Evolutionary conservation across 75 land plant genomes (phyloP), one percentile per base, ranked within the genome.

Genomic region (Ceratopteris richardii): DNA sequence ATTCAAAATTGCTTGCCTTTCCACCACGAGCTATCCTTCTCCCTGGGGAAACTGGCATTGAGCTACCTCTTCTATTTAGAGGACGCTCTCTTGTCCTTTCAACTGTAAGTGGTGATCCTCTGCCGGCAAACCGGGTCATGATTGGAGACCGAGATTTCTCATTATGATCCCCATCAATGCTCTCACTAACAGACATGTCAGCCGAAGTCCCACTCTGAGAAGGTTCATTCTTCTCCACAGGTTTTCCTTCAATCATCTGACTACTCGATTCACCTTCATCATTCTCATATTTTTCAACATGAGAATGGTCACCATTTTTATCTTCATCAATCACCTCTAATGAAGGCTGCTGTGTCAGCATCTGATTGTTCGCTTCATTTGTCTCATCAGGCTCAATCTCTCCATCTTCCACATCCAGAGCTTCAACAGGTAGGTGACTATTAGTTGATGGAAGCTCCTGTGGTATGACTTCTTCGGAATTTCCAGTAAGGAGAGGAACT

Each of bases 61-160:
- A 30, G 16, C 57, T 66, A 62, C 46, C 29, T 19, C 46, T 52
- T 25, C 65, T 64, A 26, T 61, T 51, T 27, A 42, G 37, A 33
- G 66, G 46, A 33, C 71, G 61, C 37, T 69, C 71, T 40, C 36
- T 69, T 2, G 71, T 66, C 43, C 57, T 65, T 26, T 69, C 71
- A 3, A 57, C 66, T 58, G 62, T 40, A 29, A 61, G 37, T 18
- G 61, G 54, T 14, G 71, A 61, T 39, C 70, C 50, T 36, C 44
- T 30, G 1, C 54, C 63, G 22, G 69, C 21, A 29, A 40, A 55
- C 30, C 51, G 33, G 14, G 48, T 33, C 10, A 2, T 24, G 24
- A 36, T 23, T 29, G 33, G 51, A 27, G 69, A 33, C 14, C 33
- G 62, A 29, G 29, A 30, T 25, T 58, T 66, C 20, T 51, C 57